These are phyloP conservation scores for Citrus reticulata DNA, from an alignment of 345 rosid species.

Conservation along the genomic window DNA sequence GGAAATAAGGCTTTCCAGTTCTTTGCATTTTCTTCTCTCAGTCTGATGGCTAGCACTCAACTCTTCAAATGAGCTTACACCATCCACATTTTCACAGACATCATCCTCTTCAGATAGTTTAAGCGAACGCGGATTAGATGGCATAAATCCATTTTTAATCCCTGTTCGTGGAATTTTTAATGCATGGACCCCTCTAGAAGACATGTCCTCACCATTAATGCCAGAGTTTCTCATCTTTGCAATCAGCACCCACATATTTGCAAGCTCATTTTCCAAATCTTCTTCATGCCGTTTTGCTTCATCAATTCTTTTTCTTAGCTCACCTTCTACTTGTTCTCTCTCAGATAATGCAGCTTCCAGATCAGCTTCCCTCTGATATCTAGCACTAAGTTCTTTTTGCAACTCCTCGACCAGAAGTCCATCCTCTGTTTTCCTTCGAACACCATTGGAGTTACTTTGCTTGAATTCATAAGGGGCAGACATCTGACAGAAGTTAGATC, in stretches of 20 bases:
- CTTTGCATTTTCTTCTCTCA: conserved; percentile 48
- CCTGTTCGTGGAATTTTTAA: conserved; percentile 17
- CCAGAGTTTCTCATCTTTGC: conserved; percentile 45
- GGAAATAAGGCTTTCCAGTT: conserved; percentile 41
- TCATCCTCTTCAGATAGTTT: conserved; percentile 25
- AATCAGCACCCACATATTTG: conserved; percentile 59
- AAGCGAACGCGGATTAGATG: conserved; percentile 18
- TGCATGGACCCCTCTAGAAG: conserved; percentile 11
- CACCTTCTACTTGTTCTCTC: conserved; percentile 36
- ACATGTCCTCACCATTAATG: conserved; percentile 19
- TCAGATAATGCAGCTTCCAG: conserved; percentile 37
- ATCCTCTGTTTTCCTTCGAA: conserved; percentile 27
- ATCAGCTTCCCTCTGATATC: conserved; percentile 41
- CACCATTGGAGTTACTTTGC: conserved; percentile 20
- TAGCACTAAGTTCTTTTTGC: conserved; percentile 42
- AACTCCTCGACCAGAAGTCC: conserved; percentile 34
- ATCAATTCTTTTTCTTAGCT: conserved; percentile 39
- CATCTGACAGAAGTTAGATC: conserved; percentile 31
- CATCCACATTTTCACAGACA: conserved; percentile 21
- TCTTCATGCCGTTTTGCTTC: conserved; percentile 52
- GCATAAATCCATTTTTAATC: conserved; percentile 25
- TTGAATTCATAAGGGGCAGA: conserved; percentile 24
- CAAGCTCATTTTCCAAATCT: conserved; percentile 57
- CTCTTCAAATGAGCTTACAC: conserved; percentile 23
- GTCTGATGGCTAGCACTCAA: conserved; percentile 30